Conservation (phyloP, 768 basidiomycete species). For the Leccinum boreale region DNA sequence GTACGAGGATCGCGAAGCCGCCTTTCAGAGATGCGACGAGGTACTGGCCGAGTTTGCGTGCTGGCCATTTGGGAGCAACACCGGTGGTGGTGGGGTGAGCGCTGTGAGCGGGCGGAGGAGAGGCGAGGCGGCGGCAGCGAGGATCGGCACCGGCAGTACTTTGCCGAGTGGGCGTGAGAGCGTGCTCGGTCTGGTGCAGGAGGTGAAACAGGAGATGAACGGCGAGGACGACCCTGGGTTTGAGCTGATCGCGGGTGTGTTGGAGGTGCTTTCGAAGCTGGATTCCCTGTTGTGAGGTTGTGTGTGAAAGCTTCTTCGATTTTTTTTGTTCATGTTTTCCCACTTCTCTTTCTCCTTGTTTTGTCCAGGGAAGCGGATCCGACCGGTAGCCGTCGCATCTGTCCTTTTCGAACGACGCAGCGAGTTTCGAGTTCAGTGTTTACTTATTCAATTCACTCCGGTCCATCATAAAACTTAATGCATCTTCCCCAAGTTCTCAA, state of each 20-base stretch:
- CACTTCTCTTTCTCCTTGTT: not conserved
- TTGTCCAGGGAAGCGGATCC: not conserved
- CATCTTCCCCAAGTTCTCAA: not conserved
- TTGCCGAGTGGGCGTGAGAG: slow-evolving; percentile 58
- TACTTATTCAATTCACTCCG: not conserved
- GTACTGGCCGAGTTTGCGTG: slow-evolving; percentile 85
- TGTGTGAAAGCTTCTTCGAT: slow-evolving; percentile 5
- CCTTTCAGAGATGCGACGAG: slow-evolving; percentile 92
- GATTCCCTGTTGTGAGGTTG: slow-evolving; percentile 52
- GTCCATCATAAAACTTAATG: not conserved
- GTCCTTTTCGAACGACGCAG: not conserved
- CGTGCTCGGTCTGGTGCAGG: slow-evolving; percentile 69
- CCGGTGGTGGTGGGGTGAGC: slow-evolving; percentile 13
- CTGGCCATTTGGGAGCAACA: slow-evolving; percentile 77
- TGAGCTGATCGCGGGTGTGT: slow-evolving; percentile 87
- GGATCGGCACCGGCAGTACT: slow-evolving; percentile 56
- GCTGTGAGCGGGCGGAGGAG: slow-evolving; percentile 38
- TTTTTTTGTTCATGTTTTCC: not conserved
- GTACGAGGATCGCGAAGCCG: slow-evolving; percentile 92
- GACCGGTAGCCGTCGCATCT: not conserved
- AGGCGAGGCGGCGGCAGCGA: slow-evolving; percentile 27
- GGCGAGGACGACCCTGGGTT: slow-evolving; percentile 81
- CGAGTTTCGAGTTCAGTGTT: not conserved
- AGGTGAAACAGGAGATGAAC: slow-evolving; percentile 68
- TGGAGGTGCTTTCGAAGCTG: slow-evolving; percentile 90